phyloP scores from a whole-genome alignment of 164 flowering plant genomes.

The Tinospora cordifolia region DNA sequence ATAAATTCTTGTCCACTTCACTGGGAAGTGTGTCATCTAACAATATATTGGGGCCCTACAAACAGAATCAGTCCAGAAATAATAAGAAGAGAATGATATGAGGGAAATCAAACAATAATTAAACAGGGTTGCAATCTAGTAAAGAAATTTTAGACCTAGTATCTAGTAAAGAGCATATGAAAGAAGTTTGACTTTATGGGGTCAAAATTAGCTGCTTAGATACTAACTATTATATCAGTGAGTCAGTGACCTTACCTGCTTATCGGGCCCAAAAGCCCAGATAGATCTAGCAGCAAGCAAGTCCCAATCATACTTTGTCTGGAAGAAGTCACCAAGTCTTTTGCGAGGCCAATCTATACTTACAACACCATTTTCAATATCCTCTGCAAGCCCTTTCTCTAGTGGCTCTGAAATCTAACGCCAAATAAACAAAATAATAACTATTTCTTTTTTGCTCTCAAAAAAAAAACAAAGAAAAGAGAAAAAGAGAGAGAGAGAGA shows the following conservation, averaged over 20 bases:
- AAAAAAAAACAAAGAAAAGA: neutral
- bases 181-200: neutral
- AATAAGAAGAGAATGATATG: neutral
- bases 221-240: neutral
- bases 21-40: constrained; percentile 89
- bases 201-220: neutral
- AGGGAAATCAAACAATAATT: too few species aligned
- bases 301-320: constrained; percentile 94
- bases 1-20: constrained; percentile 89
- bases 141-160: neutral
- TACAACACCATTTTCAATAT: constrained; percentile 92
- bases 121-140: neutral
- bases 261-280: constrained; percentile 99
- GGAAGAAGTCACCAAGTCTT: constrained; percentile 77
- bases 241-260: constrained; percentile 50
- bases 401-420: constrained; percentile 93
- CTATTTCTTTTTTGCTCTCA: neutral
- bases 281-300: constrained; percentile 90
- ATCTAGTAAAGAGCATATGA: neutral
- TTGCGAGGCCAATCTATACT: constrained; percentile 88
- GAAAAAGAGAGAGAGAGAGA: constrained; percentile 2
- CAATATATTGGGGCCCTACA: constrained; percentile 92
- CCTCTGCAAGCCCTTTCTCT: constrained; percentile 95
- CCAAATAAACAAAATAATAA: neutral
- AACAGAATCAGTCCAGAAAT: neutral